Percentiles rank a stretch among this genome's conserved stretches.
phyloP scores from a whole-genome alignment of 306 rosid species.

The Lathyrus aphaca region DNA sequence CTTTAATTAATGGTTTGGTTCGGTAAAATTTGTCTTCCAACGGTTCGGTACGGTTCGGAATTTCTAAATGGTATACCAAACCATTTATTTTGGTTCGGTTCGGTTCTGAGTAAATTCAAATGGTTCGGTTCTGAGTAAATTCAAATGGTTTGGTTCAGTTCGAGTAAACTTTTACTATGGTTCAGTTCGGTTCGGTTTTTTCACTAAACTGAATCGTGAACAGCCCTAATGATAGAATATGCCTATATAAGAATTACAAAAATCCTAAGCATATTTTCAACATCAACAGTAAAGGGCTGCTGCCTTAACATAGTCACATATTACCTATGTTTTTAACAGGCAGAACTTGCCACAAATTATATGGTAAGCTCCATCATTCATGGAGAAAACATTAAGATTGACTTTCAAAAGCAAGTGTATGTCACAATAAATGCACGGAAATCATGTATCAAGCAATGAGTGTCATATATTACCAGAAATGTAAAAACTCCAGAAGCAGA shows the following conservation, averaged over 20 bases:
- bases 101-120: no score
- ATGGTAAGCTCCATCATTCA: neutral
- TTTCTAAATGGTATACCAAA: no score
- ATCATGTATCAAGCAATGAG: conserved; percentile 17
- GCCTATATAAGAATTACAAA: neutral
- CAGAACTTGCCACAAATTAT: conserved; percentile 1
- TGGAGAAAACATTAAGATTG: conserved; percentile 24
- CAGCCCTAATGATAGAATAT: no score
- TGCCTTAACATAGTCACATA: conserved; percentile 14
- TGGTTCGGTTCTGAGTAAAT: no score
- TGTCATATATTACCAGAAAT: conserved; percentile 68
- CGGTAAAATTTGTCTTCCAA: no score
- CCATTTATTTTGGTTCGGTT: no score
- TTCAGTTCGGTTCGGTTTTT: no score
- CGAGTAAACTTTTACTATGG: no score
- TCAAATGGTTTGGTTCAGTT: no score
- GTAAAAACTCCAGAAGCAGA: conserved; percentile 64
- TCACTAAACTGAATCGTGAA: no score
- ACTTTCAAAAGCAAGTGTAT: conserved; percentile 27
- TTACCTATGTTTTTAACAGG: conserved; percentile 11
- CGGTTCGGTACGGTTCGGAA: no score
- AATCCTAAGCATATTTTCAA: neutral
- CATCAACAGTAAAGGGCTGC: conserved; percentile 4
- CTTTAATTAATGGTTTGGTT: no score
- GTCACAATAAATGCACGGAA: neutral